A percentile compares a stretch with the other conserved stretches of the same genome.
phyloP scores from a whole-genome alignment of 768 basidiomycete species.

The Lenzites betulinus region DNA sequence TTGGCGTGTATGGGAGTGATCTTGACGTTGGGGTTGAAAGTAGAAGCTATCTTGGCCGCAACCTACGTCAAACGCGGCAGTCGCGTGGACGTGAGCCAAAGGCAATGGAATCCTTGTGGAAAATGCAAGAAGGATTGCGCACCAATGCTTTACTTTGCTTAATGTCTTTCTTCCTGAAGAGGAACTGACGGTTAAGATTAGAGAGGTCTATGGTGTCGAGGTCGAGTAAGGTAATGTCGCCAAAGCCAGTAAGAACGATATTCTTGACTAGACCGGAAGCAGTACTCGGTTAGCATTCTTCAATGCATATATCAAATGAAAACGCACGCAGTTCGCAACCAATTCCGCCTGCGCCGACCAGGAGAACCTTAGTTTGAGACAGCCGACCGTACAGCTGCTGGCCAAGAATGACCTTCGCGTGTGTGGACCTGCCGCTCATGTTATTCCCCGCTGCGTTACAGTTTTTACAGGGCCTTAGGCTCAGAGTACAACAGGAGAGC shows the following conservation, averaged over 20 bases:
- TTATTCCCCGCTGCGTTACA: not conserved
- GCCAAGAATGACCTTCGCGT: conserved; percentile 82
- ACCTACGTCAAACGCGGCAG: conserved; percentile 45
- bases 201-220: conserved; percentile 98
- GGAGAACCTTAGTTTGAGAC: conserved; percentile 67
- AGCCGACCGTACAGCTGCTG: conserved; percentile 64
- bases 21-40: conserved; percentile 86
- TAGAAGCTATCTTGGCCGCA: conserved; percentile 77
- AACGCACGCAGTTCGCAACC: conserved; percentile 90
- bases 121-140: conserved; percentile 27
- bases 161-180: conserved; percentile 96
- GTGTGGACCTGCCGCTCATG: conserved; percentile 44
- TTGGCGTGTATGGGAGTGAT: conserved; percentile 92
- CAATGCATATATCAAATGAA: not conserved
- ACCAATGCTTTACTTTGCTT: conserved; percentile 96
- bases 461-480: not conserved
- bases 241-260: conserved; percentile 89
- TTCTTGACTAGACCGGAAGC: conserved; percentile 75
- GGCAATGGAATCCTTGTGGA: too few species aligned
- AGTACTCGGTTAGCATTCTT: not conserved
- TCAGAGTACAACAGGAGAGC: not conserved
- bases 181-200: conserved; percentile 94
- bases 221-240: conserved; percentile 89
- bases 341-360: conserved; percentile 96
- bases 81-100: not conserved